phyloP scores from a whole-genome alignment of 495 filamentous ascomycete species.

The Amphirosellinia nigrospora region DNA sequence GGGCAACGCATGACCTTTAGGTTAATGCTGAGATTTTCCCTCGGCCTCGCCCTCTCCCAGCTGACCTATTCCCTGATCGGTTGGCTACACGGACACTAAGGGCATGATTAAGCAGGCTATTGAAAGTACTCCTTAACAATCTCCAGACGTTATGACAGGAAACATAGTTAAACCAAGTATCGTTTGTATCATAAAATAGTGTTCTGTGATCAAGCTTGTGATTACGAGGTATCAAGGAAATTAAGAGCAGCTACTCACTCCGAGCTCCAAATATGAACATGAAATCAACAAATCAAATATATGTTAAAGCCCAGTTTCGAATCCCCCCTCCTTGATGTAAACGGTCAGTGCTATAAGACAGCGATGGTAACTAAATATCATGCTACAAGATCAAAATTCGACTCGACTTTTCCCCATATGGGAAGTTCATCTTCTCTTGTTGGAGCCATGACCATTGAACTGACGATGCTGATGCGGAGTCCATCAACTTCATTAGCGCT shows the following conservation, averaged over 20 bases:
- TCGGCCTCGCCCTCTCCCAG: no score
- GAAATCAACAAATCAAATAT: slow-evolving; percentile 22
- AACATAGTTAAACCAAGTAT: neutral
- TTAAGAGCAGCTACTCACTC: neutral
- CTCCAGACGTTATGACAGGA: no score
- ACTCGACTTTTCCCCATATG: slow-evolving; percentile 45
- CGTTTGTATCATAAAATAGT: neutral
- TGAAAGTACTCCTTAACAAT: no score
- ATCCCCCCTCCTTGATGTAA: neutral
- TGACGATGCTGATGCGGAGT: slow-evolving; percentile 48
- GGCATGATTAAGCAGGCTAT: neutral
- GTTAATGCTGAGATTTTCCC: no score
- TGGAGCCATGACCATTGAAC: slow-evolving; percentile 47
- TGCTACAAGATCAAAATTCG: slow-evolving; percentile 37
- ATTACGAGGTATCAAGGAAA: neutral
- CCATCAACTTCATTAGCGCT: slow-evolving; percentile 35
- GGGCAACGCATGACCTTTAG: no score
- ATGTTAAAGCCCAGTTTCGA: slow-evolving; percentile 15
- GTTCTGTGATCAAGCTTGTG: neutral
- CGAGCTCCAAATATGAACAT: slow-evolving; percentile 20
- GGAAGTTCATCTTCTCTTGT: slow-evolving; percentile 48
- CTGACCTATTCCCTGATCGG: no score
- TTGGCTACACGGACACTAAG: neutral
- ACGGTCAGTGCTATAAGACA: neutral
- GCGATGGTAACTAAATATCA: slow-evolving; percentile 13